These are phyloP conservation scores for Suaeda aralocaspica DNA, from an alignment of 148 eudicot species.

Conservation along the genomic window DNA sequence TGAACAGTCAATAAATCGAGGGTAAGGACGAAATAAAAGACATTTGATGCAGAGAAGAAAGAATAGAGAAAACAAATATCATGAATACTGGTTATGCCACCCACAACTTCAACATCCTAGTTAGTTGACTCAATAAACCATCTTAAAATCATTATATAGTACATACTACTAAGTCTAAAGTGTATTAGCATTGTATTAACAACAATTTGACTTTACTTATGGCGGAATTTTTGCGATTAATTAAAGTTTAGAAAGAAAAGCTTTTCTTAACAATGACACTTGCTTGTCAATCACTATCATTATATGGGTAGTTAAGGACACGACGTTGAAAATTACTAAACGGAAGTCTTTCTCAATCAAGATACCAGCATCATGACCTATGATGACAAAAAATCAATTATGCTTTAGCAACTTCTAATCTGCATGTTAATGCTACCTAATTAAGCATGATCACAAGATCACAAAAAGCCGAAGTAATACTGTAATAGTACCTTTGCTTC, in stretches of 20 bases:
- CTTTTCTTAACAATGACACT: background rate
- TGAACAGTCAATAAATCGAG: too few species aligned
- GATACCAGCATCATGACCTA: background rate
- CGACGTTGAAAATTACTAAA: background rate
- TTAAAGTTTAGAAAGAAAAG: background rate
- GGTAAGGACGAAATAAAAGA: too few species aligned
- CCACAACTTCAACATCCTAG: constrained; percentile 4
- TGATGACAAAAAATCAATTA: background rate
- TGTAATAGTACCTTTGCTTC: constrained; percentile 46
- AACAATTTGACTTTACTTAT: background rate
- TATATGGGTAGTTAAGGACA: constrained; percentile 1
- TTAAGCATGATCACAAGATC: background rate
- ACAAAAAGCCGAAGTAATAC: constrained; percentile 9
- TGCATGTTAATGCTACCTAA: background rate
- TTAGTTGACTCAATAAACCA: constrained; percentile 10
- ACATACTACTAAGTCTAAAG: too few species aligned
- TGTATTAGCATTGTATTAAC: too few species aligned
- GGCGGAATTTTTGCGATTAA: background rate
- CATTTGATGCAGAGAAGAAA: too few species aligned
- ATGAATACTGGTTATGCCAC: too few species aligned
- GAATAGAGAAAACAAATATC: too few species aligned
- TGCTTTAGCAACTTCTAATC: background rate
- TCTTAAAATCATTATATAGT: background rate
- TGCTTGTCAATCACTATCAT: constrained; percentile 9
- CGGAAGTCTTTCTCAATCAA: background rate